Base-by-base conservation (phyloP, 2,329 filamentous ascomycete species). In the Fusarium floridanum region DNA sequence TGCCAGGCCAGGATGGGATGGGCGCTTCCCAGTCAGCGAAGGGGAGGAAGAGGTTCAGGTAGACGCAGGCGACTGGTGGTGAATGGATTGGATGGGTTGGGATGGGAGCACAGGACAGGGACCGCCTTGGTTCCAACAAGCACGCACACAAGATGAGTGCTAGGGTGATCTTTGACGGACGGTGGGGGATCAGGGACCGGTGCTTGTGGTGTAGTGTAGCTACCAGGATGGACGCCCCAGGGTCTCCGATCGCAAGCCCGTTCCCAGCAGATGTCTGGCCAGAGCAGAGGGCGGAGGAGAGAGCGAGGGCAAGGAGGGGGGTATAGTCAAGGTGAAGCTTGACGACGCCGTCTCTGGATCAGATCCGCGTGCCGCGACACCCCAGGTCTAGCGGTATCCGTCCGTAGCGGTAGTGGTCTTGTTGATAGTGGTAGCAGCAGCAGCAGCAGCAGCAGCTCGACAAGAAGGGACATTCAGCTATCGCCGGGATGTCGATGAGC, bases 161-260 rank as follows among this genome's bases (percentile, higher is more conserved):
- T 36, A 57, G 63, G 62, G 65, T 61, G 63, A 66, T 61, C 56
- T 41, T 62, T 55, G 50, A 55, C 50, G 50, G 72, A 68, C 63
- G 67, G 77, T 76, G 78, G 74, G 74, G 77, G 76, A 78, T 78
- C 73, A 75, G 67, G 68, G 73, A 68, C 72, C 66, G 71, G 69
- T 75, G 70, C 63, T 64, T 68, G 57, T 72, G 57, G 61, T 64
- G 45, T 63, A 63, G 60, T 64, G 45, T 53, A 63, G 60, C 27
- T 48, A 50, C 43, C 34, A 68, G 55, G 61, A 72, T 70, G 67
- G 53, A 60, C 63, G 64, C 60, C 39, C 72, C 61, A 74, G 74
- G 77, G 73, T 77, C 76, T 71, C 67, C 63, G 73, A 77, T 77
- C 66, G 70, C 74, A 75, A 61, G 72, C 65, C 65, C 64, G 72